These are phyloP conservation scores for Coffea canephora DNA, from an alignment of 257 asterid species.

Conservation along the genomic window DNA sequence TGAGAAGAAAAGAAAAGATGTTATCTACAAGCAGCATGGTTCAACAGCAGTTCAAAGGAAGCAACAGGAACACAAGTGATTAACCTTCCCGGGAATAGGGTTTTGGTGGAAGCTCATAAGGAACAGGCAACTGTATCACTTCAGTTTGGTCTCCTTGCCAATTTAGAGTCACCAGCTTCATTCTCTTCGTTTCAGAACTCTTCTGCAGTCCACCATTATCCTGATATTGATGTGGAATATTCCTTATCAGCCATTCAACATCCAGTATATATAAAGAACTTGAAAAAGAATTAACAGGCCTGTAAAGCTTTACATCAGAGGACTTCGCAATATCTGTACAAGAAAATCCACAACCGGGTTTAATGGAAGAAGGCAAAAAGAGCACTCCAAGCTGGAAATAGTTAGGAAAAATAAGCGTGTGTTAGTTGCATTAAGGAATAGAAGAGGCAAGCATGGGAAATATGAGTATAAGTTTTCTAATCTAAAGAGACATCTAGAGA, in stretches of 20 bases:
- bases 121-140: conserved; percentile 67
- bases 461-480: not conserved
- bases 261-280: not conserved
- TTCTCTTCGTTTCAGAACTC: conserved; percentile 41
- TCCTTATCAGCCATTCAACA: not conserved
- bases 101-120: conserved; percentile 88
- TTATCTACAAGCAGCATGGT: not conserved
- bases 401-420: conserved; percentile 14
- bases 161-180: conserved; percentile 61
- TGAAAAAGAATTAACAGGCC: not conserved
- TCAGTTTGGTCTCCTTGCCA: conserved; percentile 54
- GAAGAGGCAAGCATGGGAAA: not conserved
- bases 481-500: not conserved
- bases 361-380: conserved; percentile 60
- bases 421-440: conserved; percentile 3
- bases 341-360: conserved; percentile 51
- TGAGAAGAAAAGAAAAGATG: not conserved
- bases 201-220: conserved; percentile 22
- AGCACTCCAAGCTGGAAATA: conserved; percentile 78
- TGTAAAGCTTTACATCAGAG: conserved; percentile 31
- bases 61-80: conserved; percentile 3
- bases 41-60: not conserved
- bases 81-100: conserved; percentile 70
- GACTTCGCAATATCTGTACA: conserved; percentile 52
- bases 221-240: conserved; percentile 24